phyloP scores from a whole-genome alignment of 2,329 filamentous ascomycete genomes.

The Blumeriella jaapii region DNA sequence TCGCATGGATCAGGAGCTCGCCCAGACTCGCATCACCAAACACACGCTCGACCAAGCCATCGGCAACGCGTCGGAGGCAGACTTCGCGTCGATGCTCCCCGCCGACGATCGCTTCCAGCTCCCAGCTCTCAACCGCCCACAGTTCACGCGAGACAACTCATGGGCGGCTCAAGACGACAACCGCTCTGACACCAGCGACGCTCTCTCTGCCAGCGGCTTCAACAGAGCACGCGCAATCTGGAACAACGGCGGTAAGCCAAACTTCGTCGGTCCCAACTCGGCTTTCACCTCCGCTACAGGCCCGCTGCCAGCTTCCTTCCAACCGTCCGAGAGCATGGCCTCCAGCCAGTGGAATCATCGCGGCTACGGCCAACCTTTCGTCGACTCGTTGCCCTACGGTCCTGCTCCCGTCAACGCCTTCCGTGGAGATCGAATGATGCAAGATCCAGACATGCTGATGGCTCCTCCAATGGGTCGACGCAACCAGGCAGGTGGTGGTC shows the following conservation, averaged over 20 bases:
- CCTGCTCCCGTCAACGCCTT: conserved; percentile 19
- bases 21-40: conserved; percentile 49
- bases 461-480: conserved; percentile 20
- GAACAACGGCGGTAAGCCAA: conserved; percentile 29
- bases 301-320: conserved; percentile 16
- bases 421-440: conserved; percentile 23
- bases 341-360: conserved; percentile 37
- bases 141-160: conserved; percentile 31
- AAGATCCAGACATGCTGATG: conserved; percentile 23
- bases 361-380: conserved; percentile 25
- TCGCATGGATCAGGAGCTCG: conserved; percentile 60
- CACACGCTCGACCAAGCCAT: conserved; percentile 45
- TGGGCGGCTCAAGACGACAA: conserved; percentile 45
- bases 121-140: conserved; percentile 28
- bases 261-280: conserved; percentile 27
- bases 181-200: conserved; percentile 45
- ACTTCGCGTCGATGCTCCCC: conserved; percentile 25
- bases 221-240: conserved; percentile 45
- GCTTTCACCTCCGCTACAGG: conserved; percentile 24
- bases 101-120: conserved; percentile 19
- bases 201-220: conserved; percentile 39
- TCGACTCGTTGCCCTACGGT: conserved; percentile 21
- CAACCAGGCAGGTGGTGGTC: conserved; percentile 16
- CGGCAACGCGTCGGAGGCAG: conserved; percentile 36
- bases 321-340: conserved; percentile 27